These are phyloP conservation scores for Pyrenochaeta sp. DNA, from an alignment of 2,329 filamentous ascomycete genomes.

Conservation along the genomic window DNA sequence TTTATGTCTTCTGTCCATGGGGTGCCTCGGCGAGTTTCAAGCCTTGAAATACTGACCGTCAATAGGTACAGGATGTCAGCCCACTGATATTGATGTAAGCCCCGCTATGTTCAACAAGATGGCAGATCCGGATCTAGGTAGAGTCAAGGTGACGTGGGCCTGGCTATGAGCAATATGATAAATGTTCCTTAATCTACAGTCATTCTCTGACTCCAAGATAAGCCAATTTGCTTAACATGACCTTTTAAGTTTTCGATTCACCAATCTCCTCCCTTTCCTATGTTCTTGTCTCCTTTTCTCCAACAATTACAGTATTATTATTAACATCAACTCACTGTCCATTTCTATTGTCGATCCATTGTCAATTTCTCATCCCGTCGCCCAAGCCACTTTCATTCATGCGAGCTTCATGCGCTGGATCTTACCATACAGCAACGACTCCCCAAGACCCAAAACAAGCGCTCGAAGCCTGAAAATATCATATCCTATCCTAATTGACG, in stretches of 20 bases:
- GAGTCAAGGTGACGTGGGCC: constrained; percentile 60
- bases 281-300: too few species aligned
- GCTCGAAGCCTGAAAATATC: background rate
- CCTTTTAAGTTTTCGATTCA: too few species aligned
- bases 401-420: background rate
- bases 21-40: background rate
- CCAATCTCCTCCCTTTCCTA: too few species aligned
- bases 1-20: background rate
- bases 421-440: background rate
- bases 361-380: too few species aligned
- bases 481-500: background rate
- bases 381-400: too few species aligned
- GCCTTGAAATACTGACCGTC: constrained; percentile 15
- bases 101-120: constrained; percentile 58
- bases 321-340: too few species aligned
- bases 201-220: background rate
- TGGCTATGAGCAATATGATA: constrained; percentile 51
- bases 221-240: background rate
- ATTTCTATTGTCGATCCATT: too few species aligned
- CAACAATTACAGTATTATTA: too few species aligned
- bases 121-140: constrained; percentile 56
- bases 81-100: constrained; percentile 61
- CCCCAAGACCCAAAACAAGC: background rate
- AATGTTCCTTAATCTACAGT: constrained; percentile 2
- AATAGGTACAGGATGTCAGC: constrained; percentile 56